Conservation (phyloP, 1,284 basidiomycete genomes). For the Thelephora terrestris region DNA sequence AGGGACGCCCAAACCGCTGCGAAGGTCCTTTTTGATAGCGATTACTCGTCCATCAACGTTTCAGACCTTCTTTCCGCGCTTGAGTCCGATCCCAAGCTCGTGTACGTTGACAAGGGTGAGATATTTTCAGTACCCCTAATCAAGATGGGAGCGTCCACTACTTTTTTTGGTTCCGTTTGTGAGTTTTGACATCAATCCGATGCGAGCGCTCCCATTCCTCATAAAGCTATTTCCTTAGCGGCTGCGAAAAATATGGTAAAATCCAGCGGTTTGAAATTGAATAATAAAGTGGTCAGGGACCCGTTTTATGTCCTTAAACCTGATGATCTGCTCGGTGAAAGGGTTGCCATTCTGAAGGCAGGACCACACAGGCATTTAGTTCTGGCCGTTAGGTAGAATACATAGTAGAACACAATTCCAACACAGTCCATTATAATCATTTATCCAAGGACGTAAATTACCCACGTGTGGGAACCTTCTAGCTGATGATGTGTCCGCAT, state of each 20-base stretch:
- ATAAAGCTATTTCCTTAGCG: slow-evolving; percentile 23
- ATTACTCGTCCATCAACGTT: slow-evolving; percentile 34
- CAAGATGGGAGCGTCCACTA: slow-evolving; percentile 44
- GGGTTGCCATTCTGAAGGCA: slow-evolving; percentile 58
- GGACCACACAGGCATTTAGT: slow-evolving; percentile 73
- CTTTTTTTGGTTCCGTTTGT: slow-evolving; percentile 47
- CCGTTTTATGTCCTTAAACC: slow-evolving; percentile 34
- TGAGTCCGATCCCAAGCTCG: slow-evolving; percentile 46
- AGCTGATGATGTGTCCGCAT: not conserved
- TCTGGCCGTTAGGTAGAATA: slow-evolving; percentile 27
- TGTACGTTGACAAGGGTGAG: slow-evolving; percentile 32
- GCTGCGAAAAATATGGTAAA: slow-evolving; percentile 46
- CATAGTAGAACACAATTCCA: not conserved
- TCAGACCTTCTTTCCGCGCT: slow-evolving; percentile 47
- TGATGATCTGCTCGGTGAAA: slow-evolving; percentile 50
- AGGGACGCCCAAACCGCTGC: slow-evolving; percentile 50
- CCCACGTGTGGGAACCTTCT: not conserved
- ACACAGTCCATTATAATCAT: not conserved
- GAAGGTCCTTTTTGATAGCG: slow-evolving; percentile 46
- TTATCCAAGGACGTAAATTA: not conserved
- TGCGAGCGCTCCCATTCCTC: not conserved
- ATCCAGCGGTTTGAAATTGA: slow-evolving; percentile 42
- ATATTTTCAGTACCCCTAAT: slow-evolving; percentile 38
- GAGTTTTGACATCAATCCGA: slow-evolving; percentile 16
- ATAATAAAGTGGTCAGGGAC: slow-evolving; percentile 32